A percentile compares a stretch with the other conserved stretches of the same genome.
phyloP scores from a whole-genome alignment of 768 basidiomycete species.

The Agrocybe pediades region DNA sequence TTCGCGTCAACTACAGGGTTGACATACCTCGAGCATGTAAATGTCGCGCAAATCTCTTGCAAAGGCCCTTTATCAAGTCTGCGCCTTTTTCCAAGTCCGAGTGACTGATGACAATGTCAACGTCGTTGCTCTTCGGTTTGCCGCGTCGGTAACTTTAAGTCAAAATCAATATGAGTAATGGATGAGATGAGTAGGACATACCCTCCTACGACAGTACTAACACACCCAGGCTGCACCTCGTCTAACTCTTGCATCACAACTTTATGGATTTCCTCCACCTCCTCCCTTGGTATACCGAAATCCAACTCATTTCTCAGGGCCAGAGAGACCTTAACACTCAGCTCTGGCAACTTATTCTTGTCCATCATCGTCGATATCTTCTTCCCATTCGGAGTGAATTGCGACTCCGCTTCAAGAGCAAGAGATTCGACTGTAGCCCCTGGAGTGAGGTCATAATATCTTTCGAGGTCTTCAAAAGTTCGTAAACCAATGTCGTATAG shows the following conservation, averaged over 20 bases:
- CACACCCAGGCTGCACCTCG: conserved; percentile 63
- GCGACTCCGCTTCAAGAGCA: conserved; percentile 12
- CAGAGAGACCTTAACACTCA: conserved; percentile 60
- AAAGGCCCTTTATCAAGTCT: conserved; percentile 59
- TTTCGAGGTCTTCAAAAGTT: conserved; percentile 67
- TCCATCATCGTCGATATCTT: conserved; percentile 13
- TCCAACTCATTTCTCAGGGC: conserved; percentile 60
- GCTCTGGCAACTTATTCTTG: conserved; percentile 22
- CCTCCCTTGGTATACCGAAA: conserved; percentile 60
- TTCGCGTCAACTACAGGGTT: neutral
- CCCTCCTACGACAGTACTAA: conserved; percentile 83
- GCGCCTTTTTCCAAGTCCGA: conserved; percentile 44
- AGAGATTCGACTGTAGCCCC: conserved; percentile 15
- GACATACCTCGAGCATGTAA: conserved; percentile 59
- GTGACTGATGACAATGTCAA: conserved; percentile 89
- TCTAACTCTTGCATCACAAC: conserved; percentile 70
- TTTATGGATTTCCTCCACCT: conserved; percentile 77
- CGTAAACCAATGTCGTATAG: conserved; percentile 69
- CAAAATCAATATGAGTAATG: neutral
- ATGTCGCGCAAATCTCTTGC: conserved; percentile 56
- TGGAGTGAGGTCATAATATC: conserved; percentile 55
- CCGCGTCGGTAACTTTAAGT: conserved; percentile 76
- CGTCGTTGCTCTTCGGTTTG: conserved; percentile 79
- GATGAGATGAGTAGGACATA: conserved; percentile 31
- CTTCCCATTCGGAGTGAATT: conserved; percentile 38